These are phyloP conservation scores for Pseudognaphalium luteoalbum DNA, from an alignment of 129 eudicot genomes.

Conservation along the genomic window DNA sequence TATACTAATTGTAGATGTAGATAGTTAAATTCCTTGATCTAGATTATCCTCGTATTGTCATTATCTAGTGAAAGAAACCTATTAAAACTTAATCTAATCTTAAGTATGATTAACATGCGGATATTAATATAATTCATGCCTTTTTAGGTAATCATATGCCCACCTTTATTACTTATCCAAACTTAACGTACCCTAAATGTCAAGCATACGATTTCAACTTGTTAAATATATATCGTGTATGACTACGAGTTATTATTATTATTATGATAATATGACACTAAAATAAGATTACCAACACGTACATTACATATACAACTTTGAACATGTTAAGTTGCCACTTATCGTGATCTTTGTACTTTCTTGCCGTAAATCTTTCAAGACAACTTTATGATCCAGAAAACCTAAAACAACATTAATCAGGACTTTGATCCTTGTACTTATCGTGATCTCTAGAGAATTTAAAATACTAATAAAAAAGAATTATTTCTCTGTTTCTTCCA, in stretches of 20 bases:
- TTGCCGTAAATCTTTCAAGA: not conserved
- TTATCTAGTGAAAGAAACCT: constrained; percentile 3
- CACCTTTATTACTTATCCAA: constrained; percentile 25
- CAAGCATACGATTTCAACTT: not conserved
- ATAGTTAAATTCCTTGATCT: not conserved
- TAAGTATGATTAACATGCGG: constrained; percentile 26
- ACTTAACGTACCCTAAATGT: not conserved
- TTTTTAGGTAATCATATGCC: constrained; percentile 12
- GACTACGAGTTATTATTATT: not conserved
- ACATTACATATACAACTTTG: not conserved
- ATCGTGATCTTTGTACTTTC: not conserved
- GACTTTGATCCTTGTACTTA: no score
- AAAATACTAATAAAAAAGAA: no score
- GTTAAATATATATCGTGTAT: not conserved
- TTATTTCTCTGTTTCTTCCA: no score
- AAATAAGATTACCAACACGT: not conserved
- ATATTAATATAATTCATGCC: not conserved
- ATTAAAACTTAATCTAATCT: constrained; percentile 5
- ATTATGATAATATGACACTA: not conserved
- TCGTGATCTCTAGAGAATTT: no score
- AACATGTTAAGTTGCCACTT: not conserved
- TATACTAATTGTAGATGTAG: not conserved
- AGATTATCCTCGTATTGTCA: constrained; percentile 10
- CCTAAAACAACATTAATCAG: no score
- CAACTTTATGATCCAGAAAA: not conserved